phyloP scores from a whole-genome alignment of 192 early-diverging fungal genomes.

The Polychytrium aggregatum region DNA sequence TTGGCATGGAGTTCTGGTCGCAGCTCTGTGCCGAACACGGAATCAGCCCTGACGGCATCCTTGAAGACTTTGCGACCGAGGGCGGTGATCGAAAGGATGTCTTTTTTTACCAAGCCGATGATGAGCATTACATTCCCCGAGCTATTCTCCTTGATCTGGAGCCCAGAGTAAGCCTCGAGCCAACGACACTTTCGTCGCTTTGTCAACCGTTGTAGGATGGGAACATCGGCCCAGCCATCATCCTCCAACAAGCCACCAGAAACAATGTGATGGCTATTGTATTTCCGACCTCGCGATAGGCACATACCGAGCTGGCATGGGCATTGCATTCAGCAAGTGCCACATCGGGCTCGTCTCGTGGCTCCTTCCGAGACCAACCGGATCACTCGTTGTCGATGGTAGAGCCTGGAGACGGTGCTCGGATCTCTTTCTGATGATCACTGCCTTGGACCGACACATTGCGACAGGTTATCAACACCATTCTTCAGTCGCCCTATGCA shows the following conservation, averaged over 20 bases:
- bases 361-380: too few relatives aligned
- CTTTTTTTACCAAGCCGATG: constrained; percentile 99
- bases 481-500: constrained; percentile 72
- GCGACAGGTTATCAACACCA: constrained; percentile 76
- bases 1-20: constrained; percentile 92
- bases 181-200: too few relatives aligned
- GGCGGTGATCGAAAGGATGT: constrained; percentile 93
- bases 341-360: neutral
- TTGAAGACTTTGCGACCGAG: constrained; percentile 83
- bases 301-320: neutral
- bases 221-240: too few relatives aligned
- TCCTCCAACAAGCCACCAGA: too few relatives aligned
- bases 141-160: constrained; percentile 87
- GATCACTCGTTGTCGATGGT: too few relatives aligned
- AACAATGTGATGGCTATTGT: too few relatives aligned
- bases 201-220: too few relatives aligned
- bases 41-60: constrained; percentile 83
- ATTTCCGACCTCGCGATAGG: too few relatives aligned
- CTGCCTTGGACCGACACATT: neutral
- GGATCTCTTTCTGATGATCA: too few relatives aligned
- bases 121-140: constrained; percentile 96
- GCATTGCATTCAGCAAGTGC: neutral
- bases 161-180: constrained; percentile 63
- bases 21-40: constrained; percentile 92
- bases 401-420: too few relatives aligned